phyloP scores from a whole-genome alignment of 2,329 filamentous ascomycete species.

The Cordyceps cicadae region DNA sequence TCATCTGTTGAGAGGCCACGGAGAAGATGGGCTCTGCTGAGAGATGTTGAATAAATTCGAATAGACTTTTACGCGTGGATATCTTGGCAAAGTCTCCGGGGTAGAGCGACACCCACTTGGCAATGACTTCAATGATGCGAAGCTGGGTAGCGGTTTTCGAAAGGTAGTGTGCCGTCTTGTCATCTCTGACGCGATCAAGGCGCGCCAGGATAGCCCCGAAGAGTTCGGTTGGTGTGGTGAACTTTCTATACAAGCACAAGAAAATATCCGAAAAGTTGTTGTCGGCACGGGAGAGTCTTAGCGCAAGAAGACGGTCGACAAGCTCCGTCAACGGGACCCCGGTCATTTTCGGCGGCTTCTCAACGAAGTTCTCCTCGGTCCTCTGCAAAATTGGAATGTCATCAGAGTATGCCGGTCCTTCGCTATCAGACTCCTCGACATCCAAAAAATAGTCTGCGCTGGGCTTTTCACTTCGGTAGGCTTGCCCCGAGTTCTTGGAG shows the following conservation, averaged over 20 bases:
- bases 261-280: constrained; percentile 84
- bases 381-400: constrained; percentile 60
- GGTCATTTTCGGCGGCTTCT: constrained; percentile 38
- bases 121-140: constrained; percentile 73
- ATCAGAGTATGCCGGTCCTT: constrained; percentile 58
- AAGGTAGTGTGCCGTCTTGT: constrained; percentile 59
- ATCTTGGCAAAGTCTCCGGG: constrained; percentile 86
- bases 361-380: constrained; percentile 53
- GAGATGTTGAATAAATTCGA: constrained; percentile 68
- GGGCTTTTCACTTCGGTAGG: constrained; percentile 43
- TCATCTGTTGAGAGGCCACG: constrained; percentile 78
- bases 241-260: constrained; percentile 87
- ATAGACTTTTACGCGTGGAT: constrained; percentile 61
- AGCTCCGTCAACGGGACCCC: constrained; percentile 60
- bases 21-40: constrained; percentile 73
- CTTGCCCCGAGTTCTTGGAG: constrained; percentile 28
- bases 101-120: constrained; percentile 83
- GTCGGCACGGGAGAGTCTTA: constrained; percentile 79
- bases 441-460: constrained; percentile 52
- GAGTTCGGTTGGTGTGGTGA: constrained; percentile 72
- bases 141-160: constrained; percentile 74
- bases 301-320: constrained; percentile 76
- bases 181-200: constrained; percentile 61
- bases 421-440: constrained; percentile 61
- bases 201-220: constrained; percentile 70